Evolutionary conservation across 352 stramenopile species (phyloP), one percentile per base, ranked within the genome.

Genomic region (Phytophthora megakarya): DNA sequence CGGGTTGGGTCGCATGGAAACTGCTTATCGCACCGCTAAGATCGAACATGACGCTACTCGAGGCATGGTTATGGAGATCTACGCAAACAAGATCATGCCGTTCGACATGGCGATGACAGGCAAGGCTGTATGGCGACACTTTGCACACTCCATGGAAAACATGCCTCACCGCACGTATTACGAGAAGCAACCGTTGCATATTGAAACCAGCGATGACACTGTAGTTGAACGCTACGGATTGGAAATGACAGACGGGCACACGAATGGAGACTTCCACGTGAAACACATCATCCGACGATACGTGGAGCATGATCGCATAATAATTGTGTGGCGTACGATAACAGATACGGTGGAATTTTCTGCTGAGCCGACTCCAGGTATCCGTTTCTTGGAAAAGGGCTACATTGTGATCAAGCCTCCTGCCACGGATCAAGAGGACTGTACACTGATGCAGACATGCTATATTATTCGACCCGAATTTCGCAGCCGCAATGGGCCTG

Each of bases 351-450:
- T 81, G 21, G 73, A 78, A 32, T 80, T 84, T 38, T 71, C 69
- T 3, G 45, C 62, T 13, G 61, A 78, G 18, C 69, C 65, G 12
- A 65, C 68, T 35, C 54, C 57, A 13, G 73, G 73, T 11, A 71
- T 81, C 16, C 73, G 62, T 4, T 81, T 81, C 42, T 28, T 75
- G 35, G 70, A 81, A 50, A 73, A 70, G 8, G 70, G 73, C 9
- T 81, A 80, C 49, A 80, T 78, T 30, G 56, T 81, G 38, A 75
- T 81, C 39, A 68, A 71, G 52, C 70, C 54, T 19, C 70, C 70
- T 22, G 47, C 65, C 32, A 68, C 61, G 5, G 55, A 50, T 4
- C 51, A 67, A 13, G 25, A 63, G 15, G 52, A 75, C 40, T 77
- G 65, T 35, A 67, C 65, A n/a, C 57, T 79, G 16, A 62, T 79